Conservation (phyloP, 75 land plant species). For the Cunninghamia lanceolata region DNA sequence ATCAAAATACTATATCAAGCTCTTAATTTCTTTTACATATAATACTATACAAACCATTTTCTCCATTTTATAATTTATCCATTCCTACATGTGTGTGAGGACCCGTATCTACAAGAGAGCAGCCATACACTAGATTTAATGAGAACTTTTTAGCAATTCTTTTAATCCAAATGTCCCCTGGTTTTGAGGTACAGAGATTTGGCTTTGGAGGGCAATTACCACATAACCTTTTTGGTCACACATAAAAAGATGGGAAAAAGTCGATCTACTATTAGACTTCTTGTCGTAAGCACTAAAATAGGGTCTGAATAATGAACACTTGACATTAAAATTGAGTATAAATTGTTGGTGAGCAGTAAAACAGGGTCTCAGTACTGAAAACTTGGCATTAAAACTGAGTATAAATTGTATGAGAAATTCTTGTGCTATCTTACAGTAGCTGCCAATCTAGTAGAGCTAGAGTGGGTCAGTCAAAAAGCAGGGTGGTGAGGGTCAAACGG, state of each 20-base stretch:
- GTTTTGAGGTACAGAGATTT: slow-evolving; percentile 13
- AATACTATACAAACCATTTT: too few relatives aligned
- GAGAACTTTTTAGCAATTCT: background rate
- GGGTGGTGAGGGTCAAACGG: background rate
- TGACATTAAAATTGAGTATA: background rate
- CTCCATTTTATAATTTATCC: too few relatives aligned
- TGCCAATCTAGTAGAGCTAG: background rate
- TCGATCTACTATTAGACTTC: too few relatives aligned
- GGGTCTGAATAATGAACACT: background rate
- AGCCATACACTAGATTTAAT: background rate
- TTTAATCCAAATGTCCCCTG: slow-evolving; percentile 5
- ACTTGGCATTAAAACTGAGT: background rate
- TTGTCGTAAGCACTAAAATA: background rate
- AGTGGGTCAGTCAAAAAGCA: background rate
- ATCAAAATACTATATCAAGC: too few relatives aligned
- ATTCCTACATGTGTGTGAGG: too few relatives aligned
- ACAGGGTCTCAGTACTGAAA: background rate
- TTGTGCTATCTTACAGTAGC: background rate
- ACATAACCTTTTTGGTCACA: background rate
- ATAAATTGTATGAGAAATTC: background rate
- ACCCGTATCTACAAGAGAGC: too few relatives aligned
- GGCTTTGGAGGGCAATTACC: background rate
- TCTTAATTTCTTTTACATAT: too few relatives aligned
- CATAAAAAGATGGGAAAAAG: background rate
- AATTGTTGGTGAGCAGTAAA: too few relatives aligned